These are phyloP conservation scores for Thinopyrum elongatum DNA, from an alignment of 176 grass and related monocot species.

Conservation along the genomic window DNA sequence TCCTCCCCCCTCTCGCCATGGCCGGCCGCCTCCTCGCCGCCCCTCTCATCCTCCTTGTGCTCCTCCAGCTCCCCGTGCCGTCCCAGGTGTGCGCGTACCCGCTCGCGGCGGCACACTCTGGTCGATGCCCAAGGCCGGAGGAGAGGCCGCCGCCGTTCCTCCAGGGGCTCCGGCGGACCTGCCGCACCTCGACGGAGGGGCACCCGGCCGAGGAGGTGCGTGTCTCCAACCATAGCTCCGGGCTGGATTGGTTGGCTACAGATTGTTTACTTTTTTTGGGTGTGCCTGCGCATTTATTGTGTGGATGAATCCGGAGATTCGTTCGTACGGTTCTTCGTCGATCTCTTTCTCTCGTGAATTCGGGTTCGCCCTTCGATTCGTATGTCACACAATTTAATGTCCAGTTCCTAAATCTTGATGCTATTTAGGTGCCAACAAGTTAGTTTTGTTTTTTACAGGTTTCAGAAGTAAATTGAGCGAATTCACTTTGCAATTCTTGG, in stretches of 20 bases:
- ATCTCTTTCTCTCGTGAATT: conserved; percentile 14
- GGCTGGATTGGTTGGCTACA: not conserved
- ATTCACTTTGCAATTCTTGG: not conserved
- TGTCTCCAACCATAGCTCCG: not conserved
- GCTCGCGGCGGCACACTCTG: not conserved
- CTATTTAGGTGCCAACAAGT: not conserved
- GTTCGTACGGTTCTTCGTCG: not conserved
- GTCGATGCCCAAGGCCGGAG: conserved; percentile 24
- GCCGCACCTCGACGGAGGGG: conserved; percentile 32
- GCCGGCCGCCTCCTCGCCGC: conserved; percentile 32
- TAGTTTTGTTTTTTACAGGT: not conserved
- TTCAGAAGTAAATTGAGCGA: not conserved
- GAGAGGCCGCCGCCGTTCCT: conserved; percentile 32
- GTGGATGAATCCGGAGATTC: not conserved
- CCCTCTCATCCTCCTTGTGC: conserved; percentile 3
- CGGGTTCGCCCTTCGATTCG: not conserved
- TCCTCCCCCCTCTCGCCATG: conserved; percentile 26
- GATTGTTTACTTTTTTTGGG: not conserved
- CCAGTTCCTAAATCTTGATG: not conserved
- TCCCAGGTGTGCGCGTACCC: not conserved
- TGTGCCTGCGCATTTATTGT: not conserved
- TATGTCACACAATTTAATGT: not conserved
- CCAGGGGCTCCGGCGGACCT: conserved; percentile 28
- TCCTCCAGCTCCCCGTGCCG: not conserved
- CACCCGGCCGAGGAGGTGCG: conserved; percentile 37